phyloP scores from a whole-genome alignment of 2,329 filamentous ascomycete species.

The Colletotrichum nymphaeae region DNA sequence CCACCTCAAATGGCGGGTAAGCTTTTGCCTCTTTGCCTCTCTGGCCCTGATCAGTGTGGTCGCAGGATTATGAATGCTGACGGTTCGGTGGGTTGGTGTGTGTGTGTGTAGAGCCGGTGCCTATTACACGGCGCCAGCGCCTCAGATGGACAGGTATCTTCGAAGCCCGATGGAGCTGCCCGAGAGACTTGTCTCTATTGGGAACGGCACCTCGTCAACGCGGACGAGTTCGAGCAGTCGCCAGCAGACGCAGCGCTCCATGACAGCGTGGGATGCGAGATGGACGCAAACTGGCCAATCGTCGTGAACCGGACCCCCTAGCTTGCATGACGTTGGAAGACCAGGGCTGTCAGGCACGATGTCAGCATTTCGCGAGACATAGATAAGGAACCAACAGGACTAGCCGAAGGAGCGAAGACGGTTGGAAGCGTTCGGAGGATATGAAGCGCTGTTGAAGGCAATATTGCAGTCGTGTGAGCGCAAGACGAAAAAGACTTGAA shows the following conservation, averaged over 20 bases:
- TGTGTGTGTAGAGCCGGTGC: neutral
- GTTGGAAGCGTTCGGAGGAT: neutral
- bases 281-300: slow-evolving; percentile 23
- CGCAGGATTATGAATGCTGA: slow-evolving; percentile 3
- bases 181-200: slow-evolving; percentile 15
- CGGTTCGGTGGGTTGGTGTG: neutral
- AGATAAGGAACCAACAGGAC: neutral
- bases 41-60: neutral
- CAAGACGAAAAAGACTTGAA: neutral
- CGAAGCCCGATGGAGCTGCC: slow-evolving; percentile 1
- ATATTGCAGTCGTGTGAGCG: neutral
- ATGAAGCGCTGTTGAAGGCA: neutral
- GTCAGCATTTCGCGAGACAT: neutral
- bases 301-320: neutral
- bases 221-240: neutral
- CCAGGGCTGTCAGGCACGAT: neutral
- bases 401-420: neutral
- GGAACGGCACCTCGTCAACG: neutral
- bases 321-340: neutral
- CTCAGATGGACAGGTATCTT: slow-evolving; percentile 13
- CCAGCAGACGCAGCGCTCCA: neutral
- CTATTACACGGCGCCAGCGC: neutral
- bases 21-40: neutral
- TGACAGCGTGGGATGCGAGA: slow-evolving; percentile 5
- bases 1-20: slow-evolving; percentile 16